Conservation (phyloP, 1,284 basidiomycete species). For the Malassezia japonica region DNA sequence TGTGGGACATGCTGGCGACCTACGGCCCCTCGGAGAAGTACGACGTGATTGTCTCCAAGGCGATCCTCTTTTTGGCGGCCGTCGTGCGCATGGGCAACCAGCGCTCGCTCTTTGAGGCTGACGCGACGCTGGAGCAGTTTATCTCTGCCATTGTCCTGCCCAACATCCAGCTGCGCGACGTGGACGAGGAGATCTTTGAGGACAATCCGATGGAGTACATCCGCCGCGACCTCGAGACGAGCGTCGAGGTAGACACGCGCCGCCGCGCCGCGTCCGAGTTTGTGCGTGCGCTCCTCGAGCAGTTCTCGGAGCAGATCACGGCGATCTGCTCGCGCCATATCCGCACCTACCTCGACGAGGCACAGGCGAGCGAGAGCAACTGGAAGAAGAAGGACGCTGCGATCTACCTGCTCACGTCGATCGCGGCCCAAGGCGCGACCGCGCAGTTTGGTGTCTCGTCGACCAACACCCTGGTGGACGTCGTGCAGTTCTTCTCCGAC, state of each 20-base stretch:
- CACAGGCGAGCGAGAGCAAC: constrained; percentile 55
- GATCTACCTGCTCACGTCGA: constrained; percentile 82
- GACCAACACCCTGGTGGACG: constrained; percentile 81
- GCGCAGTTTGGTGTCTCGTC: constrained; percentile 68
- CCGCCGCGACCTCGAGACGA: constrained; percentile 68
- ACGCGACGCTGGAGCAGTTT: constrained; percentile 69
- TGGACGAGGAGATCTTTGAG: constrained; percentile 91
- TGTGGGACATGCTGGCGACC: constrained; percentile 76
- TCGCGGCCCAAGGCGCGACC: constrained; percentile 79
- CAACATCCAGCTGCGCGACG: constrained; percentile 76
- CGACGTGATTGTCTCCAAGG: constrained; percentile 82
- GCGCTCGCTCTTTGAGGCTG: constrained; percentile 55
- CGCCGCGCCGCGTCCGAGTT: constrained; percentile 88
- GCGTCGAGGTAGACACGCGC: constrained; percentile 60
- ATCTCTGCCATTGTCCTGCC: constrained; percentile 85
- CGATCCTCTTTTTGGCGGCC: constrained; percentile 81
- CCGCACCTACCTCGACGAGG: constrained; percentile 60
- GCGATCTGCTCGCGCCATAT: constrained; percentile 77
- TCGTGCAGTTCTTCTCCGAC: constrained; percentile 88
- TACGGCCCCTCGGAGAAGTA: constrained; percentile 65
- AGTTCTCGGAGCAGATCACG: constrained; percentile 71
- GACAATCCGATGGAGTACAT: constrained; percentile 95
- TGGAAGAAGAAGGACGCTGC: constrained; percentile 95
- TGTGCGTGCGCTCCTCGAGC: constrained; percentile 72
- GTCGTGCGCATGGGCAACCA: constrained; percentile 62